Evolutionary conservation across 441 rosid species (phyloP), one percentile per base, ranked within the genome.

Genomic region (Croton laevigatus): DNA sequence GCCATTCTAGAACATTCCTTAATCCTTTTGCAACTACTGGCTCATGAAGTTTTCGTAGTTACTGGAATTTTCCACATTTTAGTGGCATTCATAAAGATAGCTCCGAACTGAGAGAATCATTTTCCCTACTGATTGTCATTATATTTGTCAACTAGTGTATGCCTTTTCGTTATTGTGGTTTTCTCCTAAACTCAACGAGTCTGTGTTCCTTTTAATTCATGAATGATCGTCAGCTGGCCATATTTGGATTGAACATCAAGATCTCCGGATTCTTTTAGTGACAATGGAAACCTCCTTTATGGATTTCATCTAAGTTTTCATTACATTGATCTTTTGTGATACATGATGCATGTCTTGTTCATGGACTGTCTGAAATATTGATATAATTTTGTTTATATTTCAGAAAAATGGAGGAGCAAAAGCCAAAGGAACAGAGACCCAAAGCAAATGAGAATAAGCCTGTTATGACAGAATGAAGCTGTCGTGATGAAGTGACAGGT

Each of bases 361-460:
- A 13, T 13, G 44, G 13, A 36, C 19, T 48, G 13, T 46, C 27
- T 73, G 13, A 65, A 22, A 8, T 52, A 17, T 37, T 6, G 45
- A 51, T 67, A 14, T 20, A 36, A 45, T 22, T 16, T 8, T 72
- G 62, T 49, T 62, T 40, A 48, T 54, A 53, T 79, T 77, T 53
- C 79, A 94, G 98, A 91, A 94, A 87, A 85, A 73, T 75, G 72
- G 97, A 94, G 62, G 99, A 94, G 81, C 96, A 88, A 82, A 94
- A 83, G 84, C 98, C 99, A 4, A 93, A 89, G 84, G 98, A 92
- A 45, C 97, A 92, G 62, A 92, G 69, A 74, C 88, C 89, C 61
- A 94, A 92, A 82, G 96, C 99, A 19, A 94, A 68, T 59, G 98
- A 94, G 86, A 94, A 94, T 74, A 94, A 92, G 76, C 99, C 99